A percentile compares a stretch with the other conserved stretches of the same genome.
Evolutionary conservation across 2,329 filamentous ascomycete genomes (phyloP).

Genomic region (Fulvia fulva): DNA sequence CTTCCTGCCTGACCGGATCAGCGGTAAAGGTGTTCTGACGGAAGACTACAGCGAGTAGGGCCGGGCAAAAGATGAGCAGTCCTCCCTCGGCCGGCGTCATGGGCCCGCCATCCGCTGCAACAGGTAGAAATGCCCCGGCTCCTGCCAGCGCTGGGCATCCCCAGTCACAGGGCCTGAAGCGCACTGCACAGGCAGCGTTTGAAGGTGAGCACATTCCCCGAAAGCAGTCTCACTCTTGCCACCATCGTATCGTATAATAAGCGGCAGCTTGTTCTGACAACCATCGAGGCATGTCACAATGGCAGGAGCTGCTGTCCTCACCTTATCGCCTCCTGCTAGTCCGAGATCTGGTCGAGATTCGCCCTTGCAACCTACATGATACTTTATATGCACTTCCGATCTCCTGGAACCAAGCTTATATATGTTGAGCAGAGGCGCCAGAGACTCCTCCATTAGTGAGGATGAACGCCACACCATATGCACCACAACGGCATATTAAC

Average conservation of each 20-base stretch:
- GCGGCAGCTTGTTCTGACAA: background rate
- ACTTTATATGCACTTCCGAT: slow-evolving; percentile 8
- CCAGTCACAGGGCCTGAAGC: slow-evolving; percentile 27
- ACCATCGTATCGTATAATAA: background rate
- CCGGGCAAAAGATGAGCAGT: slow-evolving; percentile 17
- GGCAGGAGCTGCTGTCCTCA: background rate
- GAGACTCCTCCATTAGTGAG: slow-evolving; percentile 29
- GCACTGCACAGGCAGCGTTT: slow-evolving; percentile 39
- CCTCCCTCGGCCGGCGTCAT: slow-evolving; percentile 33
- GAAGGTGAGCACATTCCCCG: slow-evolving; percentile 31
- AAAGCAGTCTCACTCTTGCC: background rate
- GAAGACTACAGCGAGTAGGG: slow-evolving; percentile 6
- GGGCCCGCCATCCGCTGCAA: slow-evolving; percentile 9
- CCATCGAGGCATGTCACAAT: background rate
- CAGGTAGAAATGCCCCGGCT: slow-evolving; percentile 7
- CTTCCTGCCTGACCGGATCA: slow-evolving; percentile 2
- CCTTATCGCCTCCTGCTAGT: background rate
- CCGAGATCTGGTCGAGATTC: background rate
- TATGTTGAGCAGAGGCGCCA: slow-evolving; percentile 22
- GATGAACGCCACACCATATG: slow-evolving; percentile 45
- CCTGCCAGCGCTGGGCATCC: slow-evolving; percentile 14
- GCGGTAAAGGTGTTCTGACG: slow-evolving; percentile 29
- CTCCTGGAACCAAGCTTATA: slow-evolving; percentile 4
- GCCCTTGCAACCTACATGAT: background rate
- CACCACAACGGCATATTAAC: slow-evolving; percentile 76